Percentiles rank a stretch among this genome's conserved stretches.
phyloP scores from a whole-genome alignment of 2,329 filamentous ascomycete species.

The Fusarium abutilonis region DNA sequence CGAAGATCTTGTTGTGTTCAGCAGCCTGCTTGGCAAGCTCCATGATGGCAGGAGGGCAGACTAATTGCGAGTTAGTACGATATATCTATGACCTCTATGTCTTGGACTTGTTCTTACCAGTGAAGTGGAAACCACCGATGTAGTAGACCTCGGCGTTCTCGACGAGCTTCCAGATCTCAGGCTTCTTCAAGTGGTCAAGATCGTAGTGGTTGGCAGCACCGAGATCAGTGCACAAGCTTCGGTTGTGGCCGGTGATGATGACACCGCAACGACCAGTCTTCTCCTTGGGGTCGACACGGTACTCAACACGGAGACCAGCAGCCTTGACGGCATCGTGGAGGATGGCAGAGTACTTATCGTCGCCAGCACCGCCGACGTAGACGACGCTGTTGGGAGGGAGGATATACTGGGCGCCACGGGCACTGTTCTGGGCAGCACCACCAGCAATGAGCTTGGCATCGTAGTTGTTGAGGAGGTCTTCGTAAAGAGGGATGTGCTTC shows the following conservation, averaged over 20 bases:
- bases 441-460: slow-evolving; percentile 95
- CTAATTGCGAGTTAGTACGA: slow-evolving; percentile 51
- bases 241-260: slow-evolving; percentile 95
- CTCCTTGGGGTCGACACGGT: slow-evolving; percentile 85
- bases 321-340: slow-evolving; percentile 86
- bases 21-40: slow-evolving; percentile 92
- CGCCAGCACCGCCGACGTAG: slow-evolving; percentile 92
- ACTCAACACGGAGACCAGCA: slow-evolving; percentile 92
- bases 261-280: slow-evolving; percentile 95
- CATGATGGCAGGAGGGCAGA: slow-evolving; percentile 89
- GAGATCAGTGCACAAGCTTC: slow-evolving; percentile 93
- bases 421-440: slow-evolving; percentile 96
- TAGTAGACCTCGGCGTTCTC: slow-evolving; percentile 91
- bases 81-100: not conserved
- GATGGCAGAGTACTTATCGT: slow-evolving; percentile 94
- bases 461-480: slow-evolving; percentile 92
- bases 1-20: slow-evolving; percentile 87
- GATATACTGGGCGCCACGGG: slow-evolving; percentile 95
- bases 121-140: slow-evolving; percentile 96
- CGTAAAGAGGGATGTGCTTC: slow-evolving; percentile 89
- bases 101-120: slow-evolving; percentile 55
- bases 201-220: slow-evolving; percentile 98
- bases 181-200: slow-evolving; percentile 88
- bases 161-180: slow-evolving; percentile 90
- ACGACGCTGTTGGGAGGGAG: slow-evolving; percentile 89